Evolutionary conservation across 768 basidiomycete genomes (phyloP).

Genomic region (Cyathus striatus): DNA sequence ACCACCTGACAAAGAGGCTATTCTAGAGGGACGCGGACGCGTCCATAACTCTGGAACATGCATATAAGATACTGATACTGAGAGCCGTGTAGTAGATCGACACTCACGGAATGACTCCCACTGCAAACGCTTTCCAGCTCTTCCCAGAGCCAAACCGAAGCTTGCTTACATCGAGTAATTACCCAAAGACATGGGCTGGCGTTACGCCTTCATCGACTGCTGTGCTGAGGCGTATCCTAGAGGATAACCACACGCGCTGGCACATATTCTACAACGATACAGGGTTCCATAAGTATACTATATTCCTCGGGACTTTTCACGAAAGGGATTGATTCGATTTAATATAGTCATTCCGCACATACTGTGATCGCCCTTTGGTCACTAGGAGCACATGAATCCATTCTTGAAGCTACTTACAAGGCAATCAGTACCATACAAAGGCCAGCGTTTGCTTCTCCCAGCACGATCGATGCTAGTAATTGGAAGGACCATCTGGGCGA

Average conservation of each 20-base stretch:
- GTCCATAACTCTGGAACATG: too few species aligned
- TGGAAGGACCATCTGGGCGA: conserved; percentile 55
- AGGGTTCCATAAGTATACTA: conserved; percentile 28
- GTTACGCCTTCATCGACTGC: background rate
- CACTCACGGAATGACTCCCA: too few species aligned
- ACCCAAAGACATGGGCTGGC: too few species aligned
- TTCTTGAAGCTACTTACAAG: conserved; percentile 33
- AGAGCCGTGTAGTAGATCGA: too few species aligned
- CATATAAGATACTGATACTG: too few species aligned
- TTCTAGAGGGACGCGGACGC: too few species aligned
- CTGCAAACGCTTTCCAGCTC: too few species aligned
- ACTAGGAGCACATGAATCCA: conserved; percentile 43
- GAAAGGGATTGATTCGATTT: background rate
- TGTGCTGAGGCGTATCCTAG: conserved; percentile 20
- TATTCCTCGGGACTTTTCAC: background rate
- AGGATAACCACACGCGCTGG: conserved; percentile 45
- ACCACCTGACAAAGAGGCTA: too few species aligned
- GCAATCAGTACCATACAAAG: conserved; percentile 29
- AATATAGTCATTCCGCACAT: conserved; percentile 46
- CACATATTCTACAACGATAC: conserved; percentile 49
- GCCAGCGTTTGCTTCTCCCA: conserved; percentile 37
- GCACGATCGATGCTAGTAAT: conserved; percentile 39
- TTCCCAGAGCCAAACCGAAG: too few species aligned
- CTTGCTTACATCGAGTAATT: too few species aligned
- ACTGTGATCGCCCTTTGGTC: conserved; percentile 55